Evolutionary conservation across 2,329 filamentous ascomycete species (phyloP), one percentile per base, ranked within the genome.

Genomic region (Aspergillus awamori): DNA sequence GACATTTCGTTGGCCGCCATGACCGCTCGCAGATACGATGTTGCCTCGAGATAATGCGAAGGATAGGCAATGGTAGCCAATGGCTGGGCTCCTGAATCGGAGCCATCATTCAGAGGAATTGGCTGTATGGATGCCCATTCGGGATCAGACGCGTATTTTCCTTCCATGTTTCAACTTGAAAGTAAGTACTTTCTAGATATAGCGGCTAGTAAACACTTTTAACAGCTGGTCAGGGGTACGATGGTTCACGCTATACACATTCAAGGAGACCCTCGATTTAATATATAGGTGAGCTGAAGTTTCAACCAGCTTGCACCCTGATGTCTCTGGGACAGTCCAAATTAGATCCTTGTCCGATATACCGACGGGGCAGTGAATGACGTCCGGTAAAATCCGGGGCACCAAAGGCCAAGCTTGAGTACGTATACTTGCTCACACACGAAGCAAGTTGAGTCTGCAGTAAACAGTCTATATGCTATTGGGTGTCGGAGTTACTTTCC

Each of bases 31-130:
- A 99, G 86, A 78, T 98, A 99, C 48, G 91, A 89, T 80, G 96
- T 95, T 51, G 92, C 93, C 81, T 97, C 93, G 64, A 89, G 87
- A 76, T 99, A 99, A 65, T 95, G 89, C 33, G 92, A 88, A 2
- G 89, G 87, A 77, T 99, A 99, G 60, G 93, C 89, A 76, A 99
- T 99, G 61, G 89, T 87, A n/a, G 94, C 94, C 61, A 99, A 86
- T 28, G 94, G 92, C 68, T 89, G 66, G 2, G 65, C 63, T 15
- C 67, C 72, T 4, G 75, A 71, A 3, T 69, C 67, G 3, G 83
- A 89, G 62, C 92, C 91, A 78, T 97, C 93, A 72, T 92, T 85
- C 70, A 95, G 88, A 4, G 91, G 88, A 59, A 98, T 89, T 20
- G 93, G 93, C 56, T 87, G 82, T 55, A 97, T 84, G 79, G 96